Conservation (phyloP, 2,329 filamentous ascomycete genomes). For the Fusarium setosum region DNA sequence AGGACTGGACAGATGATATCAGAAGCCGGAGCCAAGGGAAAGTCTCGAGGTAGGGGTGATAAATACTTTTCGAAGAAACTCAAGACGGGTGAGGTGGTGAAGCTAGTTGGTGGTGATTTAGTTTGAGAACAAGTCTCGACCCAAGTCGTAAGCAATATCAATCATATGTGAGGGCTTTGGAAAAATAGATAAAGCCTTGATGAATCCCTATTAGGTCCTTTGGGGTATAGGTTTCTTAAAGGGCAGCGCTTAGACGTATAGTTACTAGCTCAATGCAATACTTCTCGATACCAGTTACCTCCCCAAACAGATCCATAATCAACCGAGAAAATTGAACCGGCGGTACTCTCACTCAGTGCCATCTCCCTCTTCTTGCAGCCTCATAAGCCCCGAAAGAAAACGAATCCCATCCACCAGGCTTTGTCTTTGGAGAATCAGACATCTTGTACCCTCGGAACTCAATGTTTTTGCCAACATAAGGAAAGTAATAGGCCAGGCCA, state of each 20-base stretch:
- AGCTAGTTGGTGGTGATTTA: neutral
- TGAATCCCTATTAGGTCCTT: no score
- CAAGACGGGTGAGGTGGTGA: neutral
- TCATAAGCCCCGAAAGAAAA: neutral
- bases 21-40: neutral
- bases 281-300: no score
- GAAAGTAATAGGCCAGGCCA: constrained; percentile 11
- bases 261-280: no score
- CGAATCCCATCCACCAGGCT: neutral
- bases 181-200: no score
- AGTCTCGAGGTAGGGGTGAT: neutral
- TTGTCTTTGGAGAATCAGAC: neutral
- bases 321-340: neutral
- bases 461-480: neutral
- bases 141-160: no score
- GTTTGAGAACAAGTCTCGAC: neutral
- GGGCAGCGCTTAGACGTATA: no score
- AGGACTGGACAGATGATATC: neutral
- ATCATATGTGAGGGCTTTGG: no score
- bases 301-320: no score
- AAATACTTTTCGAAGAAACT: neutral
- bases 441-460: constrained; percentile 19
- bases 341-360: neutral
- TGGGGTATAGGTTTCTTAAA: no score
- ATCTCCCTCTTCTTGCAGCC: neutral